These are phyloP conservation scores for Cutaneotrichosporon daszewskae DNA, from an alignment of 1,284 basidiomycete species.

Conservation along the genomic window DNA sequence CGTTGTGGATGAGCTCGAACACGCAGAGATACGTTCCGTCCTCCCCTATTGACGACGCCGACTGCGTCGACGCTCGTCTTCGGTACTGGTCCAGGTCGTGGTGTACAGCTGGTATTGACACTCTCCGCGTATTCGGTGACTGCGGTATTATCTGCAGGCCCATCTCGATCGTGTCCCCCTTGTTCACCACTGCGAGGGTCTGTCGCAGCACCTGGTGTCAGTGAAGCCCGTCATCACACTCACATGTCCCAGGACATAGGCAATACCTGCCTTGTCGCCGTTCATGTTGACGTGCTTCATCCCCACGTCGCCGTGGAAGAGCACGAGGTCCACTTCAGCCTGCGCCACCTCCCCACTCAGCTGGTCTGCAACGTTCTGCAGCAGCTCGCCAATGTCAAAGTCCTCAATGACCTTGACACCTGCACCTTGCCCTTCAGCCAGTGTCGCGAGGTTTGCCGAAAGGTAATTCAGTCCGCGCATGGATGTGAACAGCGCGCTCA, in stretches of 20 bases:
- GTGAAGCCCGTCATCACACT: slow-evolving; percentile 36
- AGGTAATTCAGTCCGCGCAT: slow-evolving; percentile 89
- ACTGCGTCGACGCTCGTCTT: slow-evolving; percentile 11
- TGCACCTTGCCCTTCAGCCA: slow-evolving; percentile 22
- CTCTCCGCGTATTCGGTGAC: slow-evolving; percentile 26
- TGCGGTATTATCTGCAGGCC: slow-evolving; percentile 64
- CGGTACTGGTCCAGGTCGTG: slow-evolving; percentile 13
- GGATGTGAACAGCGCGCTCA: slow-evolving; percentile 78
- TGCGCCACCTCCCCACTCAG: slow-evolving; percentile 77
- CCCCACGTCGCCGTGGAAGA: slow-evolving; percentile 78
- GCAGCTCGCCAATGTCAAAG: slow-evolving; percentile 63
- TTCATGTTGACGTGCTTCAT: slow-evolving; percentile 75
- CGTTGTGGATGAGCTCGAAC: slow-evolving; percentile 56
- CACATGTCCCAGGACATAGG: slow-evolving; percentile 75
- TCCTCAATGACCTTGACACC: slow-evolving; percentile 27
- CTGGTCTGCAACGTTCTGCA: slow-evolving; percentile 74
- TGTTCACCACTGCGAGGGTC: slow-evolving; percentile 61
- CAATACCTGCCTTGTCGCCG: slow-evolving; percentile 76
- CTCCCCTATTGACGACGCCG: neutral
- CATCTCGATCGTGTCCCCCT: slow-evolving; percentile 79
- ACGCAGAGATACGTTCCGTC: slow-evolving; percentile 47
- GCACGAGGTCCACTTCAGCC: slow-evolving; percentile 73
- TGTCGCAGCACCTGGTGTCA: slow-evolving; percentile 68
- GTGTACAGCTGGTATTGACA: slow-evolving; percentile 22
- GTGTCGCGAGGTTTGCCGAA: slow-evolving; percentile 60